Conservation (phyloP, 192 early-diverging fungal species). For the Gamsiella multidivaricata region DNA sequence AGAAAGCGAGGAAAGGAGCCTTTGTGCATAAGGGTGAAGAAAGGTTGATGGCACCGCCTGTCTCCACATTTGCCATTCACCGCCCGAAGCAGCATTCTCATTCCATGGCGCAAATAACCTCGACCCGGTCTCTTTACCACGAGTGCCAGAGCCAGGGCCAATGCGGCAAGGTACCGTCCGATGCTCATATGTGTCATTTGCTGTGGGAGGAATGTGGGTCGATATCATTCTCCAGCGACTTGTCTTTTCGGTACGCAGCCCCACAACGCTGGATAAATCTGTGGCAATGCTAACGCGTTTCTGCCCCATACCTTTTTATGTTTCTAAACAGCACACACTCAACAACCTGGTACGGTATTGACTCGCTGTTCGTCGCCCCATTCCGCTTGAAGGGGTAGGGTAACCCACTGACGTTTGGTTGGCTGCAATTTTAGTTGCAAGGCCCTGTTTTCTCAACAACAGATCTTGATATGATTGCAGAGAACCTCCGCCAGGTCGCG, state of each 20-base stretch:
- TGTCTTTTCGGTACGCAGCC: no score
- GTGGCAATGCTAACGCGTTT: no score
- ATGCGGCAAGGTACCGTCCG: slow-evolving; percentile 39
- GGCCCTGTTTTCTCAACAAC: slow-evolving; percentile 38
- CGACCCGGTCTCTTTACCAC: slow-evolving; percentile 37
- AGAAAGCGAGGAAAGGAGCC: no score
- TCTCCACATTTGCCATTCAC: no score
- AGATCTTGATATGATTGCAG: slow-evolving; percentile 51
- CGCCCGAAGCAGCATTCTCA: not conserved
- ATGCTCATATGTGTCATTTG: no score
- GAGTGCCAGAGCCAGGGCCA: slow-evolving; percentile 51
- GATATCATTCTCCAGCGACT: no score
- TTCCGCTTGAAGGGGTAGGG: no score
- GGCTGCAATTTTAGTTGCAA: slow-evolving; percentile 19
- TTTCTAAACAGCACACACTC: slow-evolving; percentile 25
- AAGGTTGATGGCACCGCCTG: no score
- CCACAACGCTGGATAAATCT: no score
- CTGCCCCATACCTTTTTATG: not conserved
- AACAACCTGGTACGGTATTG: slow-evolving; percentile 39
- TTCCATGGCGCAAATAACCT: slow-evolving; percentile 22
- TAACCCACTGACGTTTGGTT: no score
- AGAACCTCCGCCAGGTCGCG: slow-evolving; percentile 30
- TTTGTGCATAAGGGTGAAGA: no score
- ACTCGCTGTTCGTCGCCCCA: not conserved
- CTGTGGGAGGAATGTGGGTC: no score